Evolutionary conservation across 305 asterid species (phyloP).

Genomic region (Ilex paraguariensis): DNA sequence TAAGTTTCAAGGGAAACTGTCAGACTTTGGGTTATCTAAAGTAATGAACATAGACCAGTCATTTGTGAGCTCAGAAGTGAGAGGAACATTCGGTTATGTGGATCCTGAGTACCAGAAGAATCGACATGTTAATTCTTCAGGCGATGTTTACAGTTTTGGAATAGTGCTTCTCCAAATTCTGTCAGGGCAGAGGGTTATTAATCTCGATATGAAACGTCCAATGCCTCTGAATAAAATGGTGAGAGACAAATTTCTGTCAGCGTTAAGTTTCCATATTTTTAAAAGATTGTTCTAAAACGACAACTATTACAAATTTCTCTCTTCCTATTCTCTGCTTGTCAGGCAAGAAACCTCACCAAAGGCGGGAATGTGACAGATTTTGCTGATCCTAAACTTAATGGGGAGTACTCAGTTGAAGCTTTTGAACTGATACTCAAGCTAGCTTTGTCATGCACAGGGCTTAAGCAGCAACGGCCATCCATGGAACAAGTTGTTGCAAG

Average conservation of each 20-base stretch:
- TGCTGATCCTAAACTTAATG: constrained; percentile 63
- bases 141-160: constrained; percentile 80
- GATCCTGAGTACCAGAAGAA: constrained; percentile 85
- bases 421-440: constrained; percentile 43
- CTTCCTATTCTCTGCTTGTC: constrained; percentile 6
- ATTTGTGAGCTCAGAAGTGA: constrained; percentile 78
- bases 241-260: constrained; percentile 3
- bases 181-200: constrained; percentile 75
- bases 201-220: constrained; percentile 54
- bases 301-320: background rate
- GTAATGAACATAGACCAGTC: constrained; percentile 59
- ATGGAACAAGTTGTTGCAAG: constrained; percentile 49
- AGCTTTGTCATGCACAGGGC: constrained; percentile 56
- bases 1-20: constrained; percentile 57
- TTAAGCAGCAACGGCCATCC: constrained; percentile 64
- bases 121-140: constrained; percentile 68
- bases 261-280: no score
- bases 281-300: no score
- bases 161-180: constrained; percentile 73
- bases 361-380: constrained; percentile 54
- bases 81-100: constrained; percentile 86
- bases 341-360: constrained; percentile 55
- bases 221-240: constrained; percentile 69
- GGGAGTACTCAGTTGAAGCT: constrained; percentile 50
- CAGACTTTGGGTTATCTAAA: constrained; percentile 79